These are phyloP conservation scores for Toxoplasma gondii DNA, from an alignment of 169 alveolate genomes.

Conservation along the genomic window DNA sequence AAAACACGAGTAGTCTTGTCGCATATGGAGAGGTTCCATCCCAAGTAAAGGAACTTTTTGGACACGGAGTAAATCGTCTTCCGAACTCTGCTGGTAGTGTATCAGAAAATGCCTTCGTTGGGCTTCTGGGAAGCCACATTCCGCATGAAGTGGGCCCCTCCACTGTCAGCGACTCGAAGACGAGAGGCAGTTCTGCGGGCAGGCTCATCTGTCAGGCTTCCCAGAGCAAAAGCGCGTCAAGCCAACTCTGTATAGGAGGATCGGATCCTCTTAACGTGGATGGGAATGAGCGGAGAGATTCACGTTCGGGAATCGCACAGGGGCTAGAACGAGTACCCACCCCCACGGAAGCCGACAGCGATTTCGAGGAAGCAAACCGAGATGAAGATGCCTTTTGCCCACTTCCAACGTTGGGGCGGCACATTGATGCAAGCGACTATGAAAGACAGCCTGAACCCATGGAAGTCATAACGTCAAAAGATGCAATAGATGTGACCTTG, in stretches of 20 bases:
- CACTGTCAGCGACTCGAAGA: not conserved
- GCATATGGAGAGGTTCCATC: not conserved
- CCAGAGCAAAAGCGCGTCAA: not conserved
- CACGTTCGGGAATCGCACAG: not conserved
- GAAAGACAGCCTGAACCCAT: not conserved
- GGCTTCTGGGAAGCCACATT: not conserved
- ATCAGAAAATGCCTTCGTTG: not conserved
- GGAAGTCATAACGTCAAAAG: not conserved
- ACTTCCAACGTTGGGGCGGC: not conserved
- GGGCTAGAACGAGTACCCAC: not conserved
- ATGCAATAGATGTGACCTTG: not conserved
- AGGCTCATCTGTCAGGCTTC: not conserved
- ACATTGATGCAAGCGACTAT: not conserved
- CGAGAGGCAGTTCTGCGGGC: not conserved
- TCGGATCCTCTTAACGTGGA: not conserved
- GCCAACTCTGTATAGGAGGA: not conserved
- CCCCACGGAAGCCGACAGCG: not conserved
- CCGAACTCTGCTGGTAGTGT: not conserved
- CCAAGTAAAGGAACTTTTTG: not conserved
- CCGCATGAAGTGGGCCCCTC: not conserved
- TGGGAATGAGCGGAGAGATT: not conserved
- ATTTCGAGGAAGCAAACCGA: not conserved
- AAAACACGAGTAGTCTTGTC: not conserved
- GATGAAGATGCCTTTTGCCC: not conserved
- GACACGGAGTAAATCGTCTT: not conserved